Evolutionary conservation across 176 grass and related monocot genomes (phyloP).

Genomic region (Paspalum vaginatum): DNA sequence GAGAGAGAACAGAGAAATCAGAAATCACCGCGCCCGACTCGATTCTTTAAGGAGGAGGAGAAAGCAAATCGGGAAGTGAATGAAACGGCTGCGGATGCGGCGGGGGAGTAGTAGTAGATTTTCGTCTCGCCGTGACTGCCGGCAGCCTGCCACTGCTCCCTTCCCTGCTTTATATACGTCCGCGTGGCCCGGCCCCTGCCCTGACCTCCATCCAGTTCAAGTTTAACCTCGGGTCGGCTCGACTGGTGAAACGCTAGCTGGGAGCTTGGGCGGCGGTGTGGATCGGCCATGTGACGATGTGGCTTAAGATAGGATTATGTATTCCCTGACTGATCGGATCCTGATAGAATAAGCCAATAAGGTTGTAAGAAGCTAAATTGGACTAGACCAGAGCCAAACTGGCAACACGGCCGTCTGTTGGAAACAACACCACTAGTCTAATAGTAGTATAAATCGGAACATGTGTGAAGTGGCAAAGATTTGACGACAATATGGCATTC

Average conservation of each 20-base stretch:
- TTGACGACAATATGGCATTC: neutral
- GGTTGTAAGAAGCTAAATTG: neutral
- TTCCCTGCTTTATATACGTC: constrained; percentile 42
- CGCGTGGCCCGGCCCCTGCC: neutral
- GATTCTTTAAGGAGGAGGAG: constrained; percentile 13
- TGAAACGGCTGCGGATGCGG: neutral
- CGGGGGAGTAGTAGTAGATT: neutral
- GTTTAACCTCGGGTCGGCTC: neutral
- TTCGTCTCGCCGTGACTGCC: constrained; percentile 10
- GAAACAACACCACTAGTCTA: neutral
- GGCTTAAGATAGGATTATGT: neutral
- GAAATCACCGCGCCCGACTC: constrained; percentile 33
- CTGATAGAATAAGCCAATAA: neutral
- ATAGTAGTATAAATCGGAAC: neutral
- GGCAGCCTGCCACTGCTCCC: neutral
- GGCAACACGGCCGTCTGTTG: neutral
- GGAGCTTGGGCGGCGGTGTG: too few species aligned
- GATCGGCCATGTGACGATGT: neutral
- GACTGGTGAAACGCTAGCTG: neutral
- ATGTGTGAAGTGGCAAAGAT: neutral
- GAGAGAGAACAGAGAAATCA: neutral
- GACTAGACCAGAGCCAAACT: neutral
- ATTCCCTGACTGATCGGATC: neutral
- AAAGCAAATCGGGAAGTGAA: constrained; percentile 1
- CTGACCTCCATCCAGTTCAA: too few species aligned